Evolutionary conservation across 768 basidiomycete genomes (phyloP).

Genomic region (Rhodotorula sphaerocarpa): DNA sequence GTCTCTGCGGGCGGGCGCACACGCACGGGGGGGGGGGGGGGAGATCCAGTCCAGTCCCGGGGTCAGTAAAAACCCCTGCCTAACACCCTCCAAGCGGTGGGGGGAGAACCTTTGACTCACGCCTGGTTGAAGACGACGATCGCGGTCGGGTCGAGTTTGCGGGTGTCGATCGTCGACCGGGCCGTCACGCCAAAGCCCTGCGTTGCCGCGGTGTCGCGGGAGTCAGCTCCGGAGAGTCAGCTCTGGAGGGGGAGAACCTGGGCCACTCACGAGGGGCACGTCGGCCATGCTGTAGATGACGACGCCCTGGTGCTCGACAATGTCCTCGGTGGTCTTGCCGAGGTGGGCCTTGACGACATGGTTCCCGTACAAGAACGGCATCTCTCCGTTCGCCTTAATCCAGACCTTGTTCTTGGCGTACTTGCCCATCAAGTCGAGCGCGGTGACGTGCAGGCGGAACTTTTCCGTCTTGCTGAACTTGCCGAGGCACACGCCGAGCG

Average conservation of each 20-base stretch:
- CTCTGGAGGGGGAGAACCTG: no score
- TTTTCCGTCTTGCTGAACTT: constrained; percentile 96
- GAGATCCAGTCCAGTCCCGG: no score
- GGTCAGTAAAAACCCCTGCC: neutral
- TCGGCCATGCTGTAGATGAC: constrained; percentile 95
- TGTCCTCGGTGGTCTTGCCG: constrained; percentile 97
- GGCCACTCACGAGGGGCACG: constrained; percentile 58
- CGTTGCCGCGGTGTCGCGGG: constrained; percentile 39
- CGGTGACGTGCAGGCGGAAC: constrained; percentile 92
- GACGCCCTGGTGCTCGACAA: constrained; percentile 96
- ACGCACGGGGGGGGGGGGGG: no score
- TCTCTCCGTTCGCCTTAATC: constrained; percentile 99
- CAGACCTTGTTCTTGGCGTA: constrained; percentile 99
- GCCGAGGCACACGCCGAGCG: constrained; percentile 90
- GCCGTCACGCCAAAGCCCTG: constrained; percentile 91
- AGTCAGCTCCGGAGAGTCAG: neutral
- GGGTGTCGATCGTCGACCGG: constrained; percentile 85
- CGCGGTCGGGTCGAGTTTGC: constrained; percentile 92
- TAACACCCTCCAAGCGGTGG: neutral
- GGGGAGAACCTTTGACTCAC: constrained; percentile 50
- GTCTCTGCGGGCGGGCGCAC: constrained; percentile 62
- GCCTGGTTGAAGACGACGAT: constrained; percentile 99
- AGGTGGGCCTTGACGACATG: constrained; percentile 97
- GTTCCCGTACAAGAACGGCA: constrained; percentile 98
- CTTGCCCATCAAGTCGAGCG: constrained; percentile 83